Evolutionary conservation across 305 asterid genomes (phyloP).

Genomic region (Solanum hybrid): DNA sequence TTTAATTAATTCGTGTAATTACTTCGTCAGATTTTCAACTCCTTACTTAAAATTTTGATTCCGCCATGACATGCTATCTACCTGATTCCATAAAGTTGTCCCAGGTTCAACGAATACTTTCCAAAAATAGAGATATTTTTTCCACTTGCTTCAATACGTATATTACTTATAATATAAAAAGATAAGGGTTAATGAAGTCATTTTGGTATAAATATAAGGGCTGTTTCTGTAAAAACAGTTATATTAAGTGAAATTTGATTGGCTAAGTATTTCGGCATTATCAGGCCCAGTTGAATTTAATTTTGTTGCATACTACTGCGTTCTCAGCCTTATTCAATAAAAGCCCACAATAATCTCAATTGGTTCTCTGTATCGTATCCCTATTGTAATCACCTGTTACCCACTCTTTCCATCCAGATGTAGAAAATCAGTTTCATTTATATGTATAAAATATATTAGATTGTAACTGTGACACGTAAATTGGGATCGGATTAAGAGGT

Average conservation of each 20-base stretch:
- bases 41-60: too few relatives aligned
- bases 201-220: neutral
- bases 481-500: neutral
- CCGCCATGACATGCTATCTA: too few relatives aligned
- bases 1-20: accelerated
- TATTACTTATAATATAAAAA: neutral
- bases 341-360: neutral
- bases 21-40: accelerated
- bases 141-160: neutral
- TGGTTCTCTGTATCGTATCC: neutral
- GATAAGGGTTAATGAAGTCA: slow-evolving; percentile 22
- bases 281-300: neutral
- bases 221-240: neutral
- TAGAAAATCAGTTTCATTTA: neutral
- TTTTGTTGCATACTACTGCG: neutral
- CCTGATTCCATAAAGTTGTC: neutral
- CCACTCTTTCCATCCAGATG: neutral
- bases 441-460: too few relatives aligned
- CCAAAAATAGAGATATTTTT: slow-evolving; percentile 15
- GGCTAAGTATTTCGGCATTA: slow-evolving; percentile 25
- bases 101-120: neutral
- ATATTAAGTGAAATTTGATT: slow-evolving; percentile 8
- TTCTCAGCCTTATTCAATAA: neutral
- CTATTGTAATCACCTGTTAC: neutral
- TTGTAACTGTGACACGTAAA: neutral